Evolutionary conservation across 495 filamentous ascomycete species (phyloP).

Genomic region (Letharia columbiana): DNA sequence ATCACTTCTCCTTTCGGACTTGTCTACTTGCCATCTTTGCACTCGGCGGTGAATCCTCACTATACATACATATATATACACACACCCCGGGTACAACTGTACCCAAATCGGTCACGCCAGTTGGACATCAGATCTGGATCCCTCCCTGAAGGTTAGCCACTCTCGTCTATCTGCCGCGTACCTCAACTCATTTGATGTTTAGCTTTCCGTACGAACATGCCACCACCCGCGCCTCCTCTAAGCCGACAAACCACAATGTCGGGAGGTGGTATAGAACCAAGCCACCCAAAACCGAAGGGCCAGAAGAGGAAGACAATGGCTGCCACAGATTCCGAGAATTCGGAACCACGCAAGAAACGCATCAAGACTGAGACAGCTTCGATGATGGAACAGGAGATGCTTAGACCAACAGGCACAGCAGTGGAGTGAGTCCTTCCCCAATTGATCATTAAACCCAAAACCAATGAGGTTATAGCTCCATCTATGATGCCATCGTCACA

Average conservation of each 20-base stretch:
- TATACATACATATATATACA: too few relatives aligned
- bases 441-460: neutral
- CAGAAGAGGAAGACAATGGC: neutral
- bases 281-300: neutral
- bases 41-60: too few relatives aligned
- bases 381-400: neutral
- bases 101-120: too few relatives aligned
- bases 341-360: neutral
- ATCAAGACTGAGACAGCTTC: neutral
- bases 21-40: too few relatives aligned
- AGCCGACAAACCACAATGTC: too few relatives aligned
- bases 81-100: too few relatives aligned
- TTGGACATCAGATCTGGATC: too few relatives aligned
- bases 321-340: neutral
- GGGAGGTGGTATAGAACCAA: neutral
- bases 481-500: constrained; percentile 8
- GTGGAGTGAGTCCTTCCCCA: neutral
- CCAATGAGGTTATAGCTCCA: neutral
- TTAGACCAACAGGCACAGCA: neutral
- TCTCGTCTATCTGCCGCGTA: too few relatives aligned
- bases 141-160: too few relatives aligned
- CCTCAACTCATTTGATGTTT: neutral
- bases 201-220: neutral
- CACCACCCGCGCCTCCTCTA: too few relatives aligned
- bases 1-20: too few relatives aligned